Conservation (phyloP, 2,329 filamentous ascomycete species). For the Phyllosticta capitalensis region DNA sequence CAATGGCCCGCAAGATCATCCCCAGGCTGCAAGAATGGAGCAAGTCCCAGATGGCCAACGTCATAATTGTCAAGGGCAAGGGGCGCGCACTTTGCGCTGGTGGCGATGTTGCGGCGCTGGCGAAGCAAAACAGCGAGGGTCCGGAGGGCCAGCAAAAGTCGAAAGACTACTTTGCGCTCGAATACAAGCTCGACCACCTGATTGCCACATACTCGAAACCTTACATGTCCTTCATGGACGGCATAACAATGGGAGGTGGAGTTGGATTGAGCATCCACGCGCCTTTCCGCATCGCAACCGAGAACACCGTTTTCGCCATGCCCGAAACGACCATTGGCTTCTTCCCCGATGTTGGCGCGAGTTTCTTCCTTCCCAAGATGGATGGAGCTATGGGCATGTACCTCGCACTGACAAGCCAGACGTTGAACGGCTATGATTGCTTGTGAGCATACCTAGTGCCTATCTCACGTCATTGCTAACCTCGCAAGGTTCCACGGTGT, state of each 20-base stretch:
- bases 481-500: slow-evolving; percentile 61
- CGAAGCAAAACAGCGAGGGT: slow-evolving; percentile 59
- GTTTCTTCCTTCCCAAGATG: slow-evolving; percentile 89
- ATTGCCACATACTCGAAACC: slow-evolving; percentile 92
- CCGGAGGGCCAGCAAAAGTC: slow-evolving; percentile 63
- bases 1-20: slow-evolving; percentile 91
- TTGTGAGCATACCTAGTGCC: slow-evolving; percentile 37
- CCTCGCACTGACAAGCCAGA: slow-evolving; percentile 81
- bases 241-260: slow-evolving; percentile 96
- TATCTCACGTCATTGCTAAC: not conserved
- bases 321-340: slow-evolving; percentile 97
- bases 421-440: slow-evolving; percentile 70
- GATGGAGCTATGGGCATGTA: slow-evolving; percentile 83
- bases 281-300: slow-evolving; percentile 91
- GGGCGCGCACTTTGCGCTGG: slow-evolving; percentile 87
- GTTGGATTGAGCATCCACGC: slow-evolving; percentile 92
- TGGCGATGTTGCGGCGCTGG: slow-evolving; percentile 78
- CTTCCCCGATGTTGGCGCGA: slow-evolving; percentile 95
- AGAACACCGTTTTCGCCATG: slow-evolving; percentile 95
- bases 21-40: slow-evolving; percentile 87
- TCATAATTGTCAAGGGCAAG: slow-evolving; percentile 83
- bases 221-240: slow-evolving; percentile 92
- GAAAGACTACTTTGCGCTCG: slow-evolving; percentile 78
- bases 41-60: slow-evolving; percentile 87
- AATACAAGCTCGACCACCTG: slow-evolving; percentile 93